Evolutionary conservation across 1,284 basidiomycete genomes (phyloP).

Genomic region (Melampsora larici-populina): DNA sequence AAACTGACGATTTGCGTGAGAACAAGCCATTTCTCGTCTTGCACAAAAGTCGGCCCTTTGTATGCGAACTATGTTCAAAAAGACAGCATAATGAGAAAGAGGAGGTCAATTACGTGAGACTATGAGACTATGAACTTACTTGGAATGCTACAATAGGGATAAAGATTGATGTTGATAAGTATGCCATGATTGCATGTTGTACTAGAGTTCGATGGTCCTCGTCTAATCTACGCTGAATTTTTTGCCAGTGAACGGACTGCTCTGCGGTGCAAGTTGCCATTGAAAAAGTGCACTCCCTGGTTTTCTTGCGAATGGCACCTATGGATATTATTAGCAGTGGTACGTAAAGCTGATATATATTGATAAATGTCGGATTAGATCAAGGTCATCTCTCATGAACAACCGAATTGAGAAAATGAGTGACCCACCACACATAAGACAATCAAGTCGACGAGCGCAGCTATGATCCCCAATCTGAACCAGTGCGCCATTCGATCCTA

Average conservation of each 20-base stretch:
- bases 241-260: constrained; percentile 9
- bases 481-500: constrained; percentile 23
- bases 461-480: constrained; percentile 16
- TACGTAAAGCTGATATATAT: constrained; percentile 17
- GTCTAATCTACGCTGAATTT: constrained; percentile 20
- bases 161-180: background rate
- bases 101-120: background rate
- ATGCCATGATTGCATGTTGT: constrained; percentile 22
- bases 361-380: too few species aligned
- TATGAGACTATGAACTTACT: background rate
- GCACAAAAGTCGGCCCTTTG: constrained; percentile 16
- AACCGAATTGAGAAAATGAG: background rate
- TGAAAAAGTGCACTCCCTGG: constrained; percentile 23
- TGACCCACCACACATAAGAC: constrained; percentile 28
- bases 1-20: constrained; percentile 31
- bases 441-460: constrained; percentile 25
- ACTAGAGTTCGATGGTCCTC: constrained; percentile 24
- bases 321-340: constrained; percentile 23
- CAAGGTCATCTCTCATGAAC: background rate
- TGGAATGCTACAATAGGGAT: constrained; percentile 29
- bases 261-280: constrained; percentile 21
- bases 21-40: constrained; percentile 15
- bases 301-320: constrained; percentile 8
- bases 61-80: constrained; percentile 9
- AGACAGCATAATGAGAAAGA: too few species aligned